These are phyloP conservation scores for Diaporthe vaccinii DNA, from an alignment of 2,329 filamentous ascomycete species.

Conservation along the genomic window DNA sequence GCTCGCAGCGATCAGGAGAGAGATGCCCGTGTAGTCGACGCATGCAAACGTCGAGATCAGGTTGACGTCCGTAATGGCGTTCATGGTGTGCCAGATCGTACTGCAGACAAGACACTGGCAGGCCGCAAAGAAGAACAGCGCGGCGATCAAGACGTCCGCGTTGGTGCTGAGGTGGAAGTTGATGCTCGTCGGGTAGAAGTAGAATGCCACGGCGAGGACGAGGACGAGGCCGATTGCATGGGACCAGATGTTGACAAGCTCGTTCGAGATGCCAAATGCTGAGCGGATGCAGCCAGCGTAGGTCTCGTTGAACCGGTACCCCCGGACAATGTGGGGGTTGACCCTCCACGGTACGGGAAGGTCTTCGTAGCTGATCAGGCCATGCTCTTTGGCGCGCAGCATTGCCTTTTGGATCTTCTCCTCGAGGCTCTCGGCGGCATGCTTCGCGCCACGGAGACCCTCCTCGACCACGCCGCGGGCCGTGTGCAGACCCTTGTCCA, in stretches of 20 bases:
- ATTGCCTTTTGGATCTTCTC: constrained; percentile 88
- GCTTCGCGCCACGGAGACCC: constrained; percentile 84
- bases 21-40: constrained; percentile 98
- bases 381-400: constrained; percentile 79
- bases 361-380: constrained; percentile 89
- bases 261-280: constrained; percentile 88
- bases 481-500: constrained; percentile 82
- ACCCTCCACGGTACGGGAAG: constrained; percentile 92
- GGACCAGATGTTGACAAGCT: constrained; percentile 98
- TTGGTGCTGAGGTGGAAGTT: constrained; percentile 91
- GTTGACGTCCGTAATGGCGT: constrained; percentile 89
- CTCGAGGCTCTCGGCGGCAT: constrained; percentile 85
- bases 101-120: constrained; percentile 96
- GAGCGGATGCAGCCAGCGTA: constrained; percentile 91
- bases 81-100: constrained; percentile 99
- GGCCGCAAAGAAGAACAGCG: constrained; percentile 95
- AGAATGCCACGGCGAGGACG: constrained; percentile 90
- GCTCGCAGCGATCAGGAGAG: constrained; percentile 91
- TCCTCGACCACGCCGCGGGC: constrained; percentile 84
- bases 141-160: constrained; percentile 90
- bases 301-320: constrained; percentile 94
- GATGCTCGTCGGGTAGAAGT: constrained; percentile 90
- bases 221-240: constrained; percentile 91
- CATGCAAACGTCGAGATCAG: constrained; percentile 96
- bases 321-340: constrained; percentile 91